A percentile compares a stretch with the other conserved stretches of the same genome.
These are phyloP conservation scores for Pyrenochaeta sp. DNA, from an alignment of 2,329 filamentous ascomycete genomes.

Conservation along the genomic window DNA sequence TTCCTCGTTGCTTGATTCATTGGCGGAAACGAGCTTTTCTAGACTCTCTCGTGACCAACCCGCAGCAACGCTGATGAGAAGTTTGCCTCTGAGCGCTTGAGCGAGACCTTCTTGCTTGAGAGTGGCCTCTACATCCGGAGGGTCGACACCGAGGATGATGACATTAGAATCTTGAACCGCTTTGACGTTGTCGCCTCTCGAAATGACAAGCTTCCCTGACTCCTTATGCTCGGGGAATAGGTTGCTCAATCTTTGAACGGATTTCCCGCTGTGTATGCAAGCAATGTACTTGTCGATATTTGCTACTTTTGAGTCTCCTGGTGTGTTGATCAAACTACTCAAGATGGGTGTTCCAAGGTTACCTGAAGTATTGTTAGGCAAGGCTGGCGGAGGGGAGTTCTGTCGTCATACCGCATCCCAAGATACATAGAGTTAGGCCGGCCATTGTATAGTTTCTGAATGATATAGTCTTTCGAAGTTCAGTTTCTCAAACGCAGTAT, in stretches of 20 bases:
- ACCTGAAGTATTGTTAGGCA: constrained; percentile 34
- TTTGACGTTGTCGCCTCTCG: constrained; percentile 45
- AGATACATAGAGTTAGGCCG: constrained; percentile 28
- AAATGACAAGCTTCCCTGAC: constrained; percentile 41
- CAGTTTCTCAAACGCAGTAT: no score
- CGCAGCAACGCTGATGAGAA: constrained; percentile 61
- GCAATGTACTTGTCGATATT: constrained; percentile 49
- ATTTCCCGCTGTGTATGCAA: constrained; percentile 52
- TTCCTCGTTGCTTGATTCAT: constrained; percentile 4
- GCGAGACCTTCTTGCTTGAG: constrained; percentile 49
- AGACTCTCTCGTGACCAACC: constrained; percentile 53
- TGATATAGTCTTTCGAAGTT: not conserved
- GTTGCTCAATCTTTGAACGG: constrained; percentile 42
- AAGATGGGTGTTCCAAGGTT: constrained; percentile 51
- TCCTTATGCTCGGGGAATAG: constrained; percentile 40
- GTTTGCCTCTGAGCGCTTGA: constrained; percentile 53
- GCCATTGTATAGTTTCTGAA: constrained; percentile 14
- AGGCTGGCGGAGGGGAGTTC: no score
- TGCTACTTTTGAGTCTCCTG: constrained; percentile 10
- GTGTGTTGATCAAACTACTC: constrained; percentile 39
- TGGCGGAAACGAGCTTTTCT: constrained; percentile 21
- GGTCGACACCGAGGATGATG: constrained; percentile 58
- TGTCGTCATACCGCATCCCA: constrained; percentile 45
- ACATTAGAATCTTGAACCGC: constrained; percentile 50
- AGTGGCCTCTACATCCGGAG: constrained; percentile 51